Evolutionary conservation across 805 yeast genomes (phyloP).

Genomic region (Yarrowia sp.): DNA sequence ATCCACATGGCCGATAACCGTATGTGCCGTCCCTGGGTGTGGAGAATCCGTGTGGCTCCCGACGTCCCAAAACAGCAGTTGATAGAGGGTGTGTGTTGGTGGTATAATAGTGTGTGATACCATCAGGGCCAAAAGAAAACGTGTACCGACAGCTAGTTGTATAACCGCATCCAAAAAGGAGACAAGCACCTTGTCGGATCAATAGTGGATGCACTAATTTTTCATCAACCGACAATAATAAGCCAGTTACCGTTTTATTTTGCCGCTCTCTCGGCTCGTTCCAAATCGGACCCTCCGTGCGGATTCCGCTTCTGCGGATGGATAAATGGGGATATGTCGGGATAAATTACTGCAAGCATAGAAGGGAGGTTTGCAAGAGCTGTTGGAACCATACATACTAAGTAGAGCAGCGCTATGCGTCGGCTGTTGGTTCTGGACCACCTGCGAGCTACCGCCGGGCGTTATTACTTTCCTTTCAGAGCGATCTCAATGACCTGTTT

Average conservation of each 20-base stretch:
- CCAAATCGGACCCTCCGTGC: not conserved
- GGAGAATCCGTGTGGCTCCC: not conserved
- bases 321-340: slow-evolving; percentile 5
- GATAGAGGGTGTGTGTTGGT: not conserved
- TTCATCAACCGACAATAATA: not conserved
- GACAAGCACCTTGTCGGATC: not conserved
- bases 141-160: no score
- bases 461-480: not conserved
- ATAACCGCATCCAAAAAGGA: no score
- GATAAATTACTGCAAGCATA: not conserved
- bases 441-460: not conserved
- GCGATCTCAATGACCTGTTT: no score
- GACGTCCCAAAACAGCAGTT: not conserved
- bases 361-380: not conserved
- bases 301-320: slow-evolving; percentile 20
- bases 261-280: not conserved
- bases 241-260: not conserved
- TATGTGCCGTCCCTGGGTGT: not conserved
- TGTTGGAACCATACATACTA: no score
- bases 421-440: not conserved
- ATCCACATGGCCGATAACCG: slow-evolving; percentile 18
- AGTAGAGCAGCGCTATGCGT: not conserved
- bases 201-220: no score
- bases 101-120: not conserved
- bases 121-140: no score